A percentile compares a stretch with the other conserved stretches of the same genome.
phyloP scores from a whole-genome alignment of 257 asterid genomes.

The Nicotiana tabacum region DNA sequence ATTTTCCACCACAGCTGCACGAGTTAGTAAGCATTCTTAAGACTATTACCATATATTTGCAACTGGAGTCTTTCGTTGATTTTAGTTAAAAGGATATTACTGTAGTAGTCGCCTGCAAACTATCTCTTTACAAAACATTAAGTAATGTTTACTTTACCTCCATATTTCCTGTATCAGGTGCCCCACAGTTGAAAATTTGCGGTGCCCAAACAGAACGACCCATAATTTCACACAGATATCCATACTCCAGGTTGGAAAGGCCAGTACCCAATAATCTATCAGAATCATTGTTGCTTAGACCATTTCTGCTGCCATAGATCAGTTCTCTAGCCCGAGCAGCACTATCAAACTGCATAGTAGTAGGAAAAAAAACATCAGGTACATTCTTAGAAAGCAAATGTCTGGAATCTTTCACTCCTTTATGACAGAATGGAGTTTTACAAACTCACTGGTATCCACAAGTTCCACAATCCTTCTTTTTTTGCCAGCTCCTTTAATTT shows the following conservation, averaged over 20 bases:
- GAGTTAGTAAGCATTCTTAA: neutral
- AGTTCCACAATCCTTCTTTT: slow-evolving; percentile 84
- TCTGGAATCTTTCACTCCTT: neutral
- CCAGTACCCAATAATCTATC: slow-evolving; percentile 75
- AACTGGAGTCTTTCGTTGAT: neutral
- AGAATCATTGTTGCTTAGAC: slow-evolving; percentile 27
- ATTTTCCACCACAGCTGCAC: neutral
- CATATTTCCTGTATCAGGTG: slow-evolving; percentile 99
- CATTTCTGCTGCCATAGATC: slow-evolving; percentile 34
- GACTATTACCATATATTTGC: neutral
- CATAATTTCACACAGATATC: slow-evolving; percentile 89
- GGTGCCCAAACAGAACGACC: slow-evolving; percentile 97
- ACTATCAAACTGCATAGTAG: slow-evolving; percentile 68
- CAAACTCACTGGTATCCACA: slow-evolving; percentile 78
- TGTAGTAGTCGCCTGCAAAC: neutral
- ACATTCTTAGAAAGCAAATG: neutral
- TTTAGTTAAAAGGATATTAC: neutral
- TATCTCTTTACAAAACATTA: neutral
- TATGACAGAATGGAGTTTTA: neutral
- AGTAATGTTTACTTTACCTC: slow-evolving; percentile 52
- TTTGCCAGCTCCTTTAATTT: slow-evolving; percentile 79
- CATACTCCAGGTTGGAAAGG: slow-evolving; percentile 88
- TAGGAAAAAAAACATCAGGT: neutral
- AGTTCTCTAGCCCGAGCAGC: slow-evolving; percentile 81
- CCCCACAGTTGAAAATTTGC: slow-evolving; percentile 91